Conservation (phyloP, 2,329 filamentous ascomycete genomes). For the Cercospora beticola region DNA sequence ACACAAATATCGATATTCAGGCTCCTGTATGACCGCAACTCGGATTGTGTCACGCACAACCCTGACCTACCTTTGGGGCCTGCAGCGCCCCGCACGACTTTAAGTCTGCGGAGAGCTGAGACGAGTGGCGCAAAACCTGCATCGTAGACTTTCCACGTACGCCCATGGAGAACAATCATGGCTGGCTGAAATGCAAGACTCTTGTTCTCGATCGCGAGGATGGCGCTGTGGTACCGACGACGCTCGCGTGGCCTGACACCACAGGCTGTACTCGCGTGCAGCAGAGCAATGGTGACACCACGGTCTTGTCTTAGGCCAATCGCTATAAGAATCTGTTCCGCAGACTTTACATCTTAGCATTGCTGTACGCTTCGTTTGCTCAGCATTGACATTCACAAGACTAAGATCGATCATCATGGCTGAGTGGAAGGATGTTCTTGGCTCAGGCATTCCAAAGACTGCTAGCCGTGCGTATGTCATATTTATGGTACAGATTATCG, state of each 20-base stretch:
- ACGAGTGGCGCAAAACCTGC: background rate
- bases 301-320: background rate
- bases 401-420: background rate
- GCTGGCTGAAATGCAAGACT: background rate
- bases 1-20: background rate
- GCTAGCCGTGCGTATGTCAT: background rate
- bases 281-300: background rate
- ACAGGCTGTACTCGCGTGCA: background rate
- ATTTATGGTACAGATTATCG: background rate
- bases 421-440: background rate
- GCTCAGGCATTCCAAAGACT: background rate
- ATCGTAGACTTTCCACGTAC: background rate
- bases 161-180: background rate
- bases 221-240: background rate
- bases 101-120: background rate
- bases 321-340: background rate
- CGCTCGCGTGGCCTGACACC: background rate
- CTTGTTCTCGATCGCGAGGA: background rate
- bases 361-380: background rate
- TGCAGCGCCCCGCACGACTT: background rate
- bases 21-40: background rate
- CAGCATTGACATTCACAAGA: background rate
- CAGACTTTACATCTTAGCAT: background rate
- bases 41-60: background rate
- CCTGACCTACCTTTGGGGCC: background rate